Evolutionary conservation across 2,329 filamentous ascomycete species (phyloP).

Genomic region (Cytospora piceicola): DNA sequence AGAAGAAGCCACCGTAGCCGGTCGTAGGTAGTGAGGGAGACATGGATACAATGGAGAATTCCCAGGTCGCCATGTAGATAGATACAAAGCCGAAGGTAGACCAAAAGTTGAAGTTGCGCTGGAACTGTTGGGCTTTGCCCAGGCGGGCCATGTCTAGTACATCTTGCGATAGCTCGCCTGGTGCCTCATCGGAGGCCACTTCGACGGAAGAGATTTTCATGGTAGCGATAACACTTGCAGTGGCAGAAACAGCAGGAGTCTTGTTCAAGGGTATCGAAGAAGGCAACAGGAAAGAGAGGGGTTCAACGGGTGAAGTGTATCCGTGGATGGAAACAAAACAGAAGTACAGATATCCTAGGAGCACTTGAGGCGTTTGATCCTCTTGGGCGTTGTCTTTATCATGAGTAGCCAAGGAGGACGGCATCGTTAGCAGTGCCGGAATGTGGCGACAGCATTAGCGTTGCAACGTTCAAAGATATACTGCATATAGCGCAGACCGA

Average conservation of each 20-base stretch:
- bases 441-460: constrained; percentile 9
- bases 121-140: constrained; percentile 32
- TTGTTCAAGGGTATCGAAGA: neutral
- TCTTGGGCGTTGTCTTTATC: neutral
- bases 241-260: neutral
- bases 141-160: constrained; percentile 27
- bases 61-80: constrained; percentile 37
- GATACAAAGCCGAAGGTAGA: constrained; percentile 35
- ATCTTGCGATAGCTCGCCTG: constrained; percentile 2
- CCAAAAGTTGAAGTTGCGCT: constrained; percentile 32
- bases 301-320: neutral
- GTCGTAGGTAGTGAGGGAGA: constrained; percentile 30
- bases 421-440: constrained; percentile 13
- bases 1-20: constrained; percentile 35
- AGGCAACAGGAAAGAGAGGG: neutral
- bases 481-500: neutral
- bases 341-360: constrained; percentile 1
- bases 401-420: neutral
- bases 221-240: neutral
- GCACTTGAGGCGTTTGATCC: neutral
- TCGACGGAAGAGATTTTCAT: constrained; percentile 13
- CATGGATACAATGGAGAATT: constrained; percentile 33
- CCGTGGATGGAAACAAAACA: neutral
- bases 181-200: constrained; percentile 7
- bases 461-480: neutral